Percentiles rank a stretch among this genome's conserved stretches.
These are phyloP conservation scores for Zygotorulaspora danielsina DNA, from an alignment of 805 yeast genomes.

Conservation along the genomic window DNA sequence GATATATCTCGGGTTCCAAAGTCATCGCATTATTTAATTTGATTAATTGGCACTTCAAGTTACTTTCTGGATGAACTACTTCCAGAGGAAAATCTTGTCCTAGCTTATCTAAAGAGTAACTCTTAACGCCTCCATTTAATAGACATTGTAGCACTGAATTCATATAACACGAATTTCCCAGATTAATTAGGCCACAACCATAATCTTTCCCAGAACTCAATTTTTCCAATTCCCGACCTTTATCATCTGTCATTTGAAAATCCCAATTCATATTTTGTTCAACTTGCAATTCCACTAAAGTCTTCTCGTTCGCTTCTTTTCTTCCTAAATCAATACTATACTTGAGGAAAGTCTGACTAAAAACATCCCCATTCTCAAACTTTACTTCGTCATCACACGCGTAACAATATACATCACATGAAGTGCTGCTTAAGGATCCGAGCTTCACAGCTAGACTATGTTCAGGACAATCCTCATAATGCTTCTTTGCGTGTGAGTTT, in stretches of 20 bases:
- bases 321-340: constrained; percentile 63
- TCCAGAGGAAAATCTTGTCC: constrained; percentile 38
- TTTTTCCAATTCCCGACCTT: constrained; percentile 61
- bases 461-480: constrained; percentile 46
- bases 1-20: constrained; percentile 48
- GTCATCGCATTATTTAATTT: constrained; percentile 76
- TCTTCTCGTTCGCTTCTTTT: constrained; percentile 74
- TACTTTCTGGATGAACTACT: constrained; percentile 53
- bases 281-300: constrained; percentile 80
- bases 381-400: constrained; percentile 82
- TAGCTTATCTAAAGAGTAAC: constrained; percentile 37
- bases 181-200: constrained; percentile 81
- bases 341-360: constrained; percentile 38
- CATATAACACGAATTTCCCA: constrained; percentile 91
- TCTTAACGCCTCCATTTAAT: constrained; percentile 40
- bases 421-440: constrained; percentile 77
- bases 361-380: constrained; percentile 53
- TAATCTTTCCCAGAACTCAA: constrained; percentile 38
- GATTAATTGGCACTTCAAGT: constrained; percentile 67
- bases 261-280: constrained; percentile 95
- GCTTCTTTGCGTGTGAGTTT: constrained; percentile 81
- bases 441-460: constrained; percentile 88
- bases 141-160: constrained; percentile 76
- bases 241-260: constrained; percentile 68
- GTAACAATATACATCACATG: constrained; percentile 82